Percentiles rank a stretch among this genome's conserved stretches.
Evolutionary conservation across 2,329 filamentous ascomycete species (phyloP).

Genomic region (Apiospora aurea): DNA sequence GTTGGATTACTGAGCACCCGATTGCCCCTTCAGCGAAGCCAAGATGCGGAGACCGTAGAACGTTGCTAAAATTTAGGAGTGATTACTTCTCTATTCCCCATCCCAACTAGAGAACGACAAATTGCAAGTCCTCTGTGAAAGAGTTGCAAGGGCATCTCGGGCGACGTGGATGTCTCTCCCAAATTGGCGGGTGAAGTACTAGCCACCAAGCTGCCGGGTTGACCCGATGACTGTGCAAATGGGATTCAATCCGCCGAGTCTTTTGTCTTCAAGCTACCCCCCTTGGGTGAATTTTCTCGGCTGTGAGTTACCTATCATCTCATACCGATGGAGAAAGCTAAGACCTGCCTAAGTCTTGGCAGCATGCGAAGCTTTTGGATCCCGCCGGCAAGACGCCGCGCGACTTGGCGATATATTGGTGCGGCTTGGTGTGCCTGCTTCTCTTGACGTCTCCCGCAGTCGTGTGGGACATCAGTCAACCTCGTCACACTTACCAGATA

Average conservation of each 20-base stretch:
- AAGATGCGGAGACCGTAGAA: not conserved
- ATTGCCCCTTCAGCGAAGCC: not conserved
- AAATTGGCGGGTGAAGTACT: not conserved
- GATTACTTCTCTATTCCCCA: not conserved
- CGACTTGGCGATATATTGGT: not conserved
- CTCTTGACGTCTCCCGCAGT: not conserved
- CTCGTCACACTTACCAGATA: not conserved
- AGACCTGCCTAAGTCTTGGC: not conserved
- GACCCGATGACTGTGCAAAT: not conserved
- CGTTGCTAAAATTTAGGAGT: not conserved
- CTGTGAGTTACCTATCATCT: not conserved
- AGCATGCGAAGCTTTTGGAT: conserved; percentile 13
- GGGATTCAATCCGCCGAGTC: not conserved
- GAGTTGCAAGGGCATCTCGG: not conserved
- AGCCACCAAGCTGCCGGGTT: not conserved
- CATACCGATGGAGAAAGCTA: not conserved
- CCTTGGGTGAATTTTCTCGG: not conserved
- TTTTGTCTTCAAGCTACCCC: not conserved
- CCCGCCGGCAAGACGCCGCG: not conserved
- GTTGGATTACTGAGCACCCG: not conserved
- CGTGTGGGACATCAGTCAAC: too few relatives aligned
- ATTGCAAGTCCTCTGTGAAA: not conserved
- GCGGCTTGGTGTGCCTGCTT: not conserved
- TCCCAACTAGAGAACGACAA: not conserved
- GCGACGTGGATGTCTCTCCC: not conserved